Base-by-base conservation (phyloP, 2,329 filamentous ascomycete species). In the Graphiopsis chlorocephala region DNA sequence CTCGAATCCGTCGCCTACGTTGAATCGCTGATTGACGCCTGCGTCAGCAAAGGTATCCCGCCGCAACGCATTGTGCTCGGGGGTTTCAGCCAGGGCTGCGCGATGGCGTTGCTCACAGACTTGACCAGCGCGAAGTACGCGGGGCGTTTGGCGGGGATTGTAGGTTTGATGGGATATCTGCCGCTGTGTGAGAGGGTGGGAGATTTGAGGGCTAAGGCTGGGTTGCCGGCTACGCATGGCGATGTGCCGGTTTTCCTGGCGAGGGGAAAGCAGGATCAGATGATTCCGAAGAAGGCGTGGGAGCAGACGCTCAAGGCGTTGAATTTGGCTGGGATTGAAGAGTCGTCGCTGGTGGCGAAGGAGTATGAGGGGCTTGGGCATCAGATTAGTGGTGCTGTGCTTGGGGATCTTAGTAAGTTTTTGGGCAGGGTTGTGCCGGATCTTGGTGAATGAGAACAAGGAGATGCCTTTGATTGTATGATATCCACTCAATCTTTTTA, bases 291-390 rank as follows among this genome's bases (percentile, higher is more conserved):
- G 63, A 68, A 77, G 28, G 75, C 79, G 58, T 78, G 79, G 71
- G 76, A 78, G 28, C 68, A 81, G 31, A 82, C 77, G 61, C 67
- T 78, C 64, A 77, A 81, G 67, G 76, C 74, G 52, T 71, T 81
- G 64, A 72, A 74, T 63, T 76, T 75, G 26, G 68, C 80, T 61
- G 78, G 79, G 0, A 73, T 80, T 52, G 73, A 74, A 64, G 64
- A 79, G 71, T 76, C 75, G 26, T 71, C 70, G 53, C 67, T 81
- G 47, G 77, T 78, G 28, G 70, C 78, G 26, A 75, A 80, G 64
- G 80, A 82, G 67, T 84, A 84, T 72, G 78, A 83, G 58, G 80
- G 79, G 0, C 73, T 84, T 72, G 81, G 78, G 0, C 82, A 85
- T 75, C 73, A 74, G 11, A 75, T 81, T 42, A 74, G 68, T 63